phyloP scores from a whole-genome alignment of 169 alveolate species.

The Eimeria maxima region DNA sequence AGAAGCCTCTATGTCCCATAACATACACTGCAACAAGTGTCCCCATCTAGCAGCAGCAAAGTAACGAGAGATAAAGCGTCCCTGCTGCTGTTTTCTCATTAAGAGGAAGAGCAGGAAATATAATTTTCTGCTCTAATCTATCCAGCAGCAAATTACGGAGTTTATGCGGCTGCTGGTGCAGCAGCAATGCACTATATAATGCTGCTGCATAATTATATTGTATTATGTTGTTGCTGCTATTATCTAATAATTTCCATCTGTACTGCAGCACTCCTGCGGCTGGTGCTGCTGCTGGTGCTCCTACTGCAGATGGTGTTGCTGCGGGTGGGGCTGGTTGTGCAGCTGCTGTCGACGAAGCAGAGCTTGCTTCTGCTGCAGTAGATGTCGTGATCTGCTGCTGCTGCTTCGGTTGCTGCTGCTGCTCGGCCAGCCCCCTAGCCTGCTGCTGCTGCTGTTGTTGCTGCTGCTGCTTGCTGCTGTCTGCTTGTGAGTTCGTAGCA shows the following conservation, averaged over 20 bases:
- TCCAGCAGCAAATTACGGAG: constrained; percentile 55
- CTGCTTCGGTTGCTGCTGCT: background rate
- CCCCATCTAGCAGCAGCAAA: constrained; percentile 55
- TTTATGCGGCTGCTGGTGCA: background rate
- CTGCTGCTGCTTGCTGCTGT: background rate
- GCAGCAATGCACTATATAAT: constrained; percentile 17
- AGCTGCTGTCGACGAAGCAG: background rate
- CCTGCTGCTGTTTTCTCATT: constrained; percentile 21
- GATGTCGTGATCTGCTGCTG: background rate
- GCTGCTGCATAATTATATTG: constrained; percentile 39
- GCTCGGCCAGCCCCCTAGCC: background rate
- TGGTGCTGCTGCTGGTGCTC: background rate
- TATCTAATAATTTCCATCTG: background rate
- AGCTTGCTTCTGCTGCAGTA: background rate
- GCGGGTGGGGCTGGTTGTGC: background rate
- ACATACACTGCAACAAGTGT: background rate
- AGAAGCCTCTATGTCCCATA: constrained; percentile 49
- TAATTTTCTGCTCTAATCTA: constrained; percentile 7
- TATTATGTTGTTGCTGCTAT: background rate
- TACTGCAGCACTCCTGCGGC: background rate
- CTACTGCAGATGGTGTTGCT: constrained; percentile 17
- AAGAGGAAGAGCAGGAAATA: background rate
- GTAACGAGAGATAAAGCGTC: constrained; percentile 20
- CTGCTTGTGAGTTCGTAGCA: background rate
- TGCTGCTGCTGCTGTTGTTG: constrained; percentile 15